Evolutionary conservation across 1,284 basidiomycete genomes (phyloP).

Genomic region (Cutaneotrichosporon cavernicola): DNA sequence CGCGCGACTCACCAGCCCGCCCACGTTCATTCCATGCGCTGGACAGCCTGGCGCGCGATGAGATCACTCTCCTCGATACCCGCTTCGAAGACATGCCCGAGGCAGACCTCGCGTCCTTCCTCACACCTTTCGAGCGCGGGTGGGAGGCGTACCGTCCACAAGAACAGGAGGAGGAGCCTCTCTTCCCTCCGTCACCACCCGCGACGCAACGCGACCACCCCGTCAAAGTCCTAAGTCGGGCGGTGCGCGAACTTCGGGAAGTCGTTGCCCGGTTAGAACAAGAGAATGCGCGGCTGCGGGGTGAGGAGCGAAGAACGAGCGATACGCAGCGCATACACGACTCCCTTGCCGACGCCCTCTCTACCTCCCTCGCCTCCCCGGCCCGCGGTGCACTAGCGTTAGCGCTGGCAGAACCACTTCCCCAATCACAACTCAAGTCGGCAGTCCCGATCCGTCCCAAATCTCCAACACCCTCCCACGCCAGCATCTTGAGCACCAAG

Average conservation of each 20-base stretch:
- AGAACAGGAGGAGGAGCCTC: slow-evolving; percentile 17
- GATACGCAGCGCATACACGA: slow-evolving; percentile 20
- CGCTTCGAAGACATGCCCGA: slow-evolving; percentile 46
- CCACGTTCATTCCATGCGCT: slow-evolving; percentile 13
- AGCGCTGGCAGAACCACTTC: neutral
- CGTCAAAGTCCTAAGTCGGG: slow-evolving; percentile 36
- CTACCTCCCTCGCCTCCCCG: slow-evolving; percentile 22
- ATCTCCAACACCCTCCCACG: slow-evolving; percentile 14
- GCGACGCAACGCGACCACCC: slow-evolving; percentile 32
- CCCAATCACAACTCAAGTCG: neutral
- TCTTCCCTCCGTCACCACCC: slow-evolving; percentile 49
- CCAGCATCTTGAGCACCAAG: neutral
- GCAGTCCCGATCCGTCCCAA: slow-evolving; percentile 7
- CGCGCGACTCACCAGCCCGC: slow-evolving; percentile 7
- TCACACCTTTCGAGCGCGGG: slow-evolving; percentile 2
- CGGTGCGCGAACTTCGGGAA: slow-evolving; percentile 43
- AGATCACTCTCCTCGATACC: slow-evolving; percentile 38
- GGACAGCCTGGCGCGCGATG: slow-evolving; percentile 37
- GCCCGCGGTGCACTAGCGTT: slow-evolving; percentile 4
- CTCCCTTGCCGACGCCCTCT: slow-evolving; percentile 22
- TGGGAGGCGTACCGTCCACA: slow-evolving; percentile 1
- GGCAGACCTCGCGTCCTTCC: slow-evolving; percentile 26
- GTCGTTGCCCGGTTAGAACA: slow-evolving; percentile 32
- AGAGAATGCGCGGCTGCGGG: slow-evolving; percentile 34
- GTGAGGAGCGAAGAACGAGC: slow-evolving; percentile 3